phyloP scores from a whole-genome alignment of 169 alveolate species.

The Eimeria necatrix region DNA sequence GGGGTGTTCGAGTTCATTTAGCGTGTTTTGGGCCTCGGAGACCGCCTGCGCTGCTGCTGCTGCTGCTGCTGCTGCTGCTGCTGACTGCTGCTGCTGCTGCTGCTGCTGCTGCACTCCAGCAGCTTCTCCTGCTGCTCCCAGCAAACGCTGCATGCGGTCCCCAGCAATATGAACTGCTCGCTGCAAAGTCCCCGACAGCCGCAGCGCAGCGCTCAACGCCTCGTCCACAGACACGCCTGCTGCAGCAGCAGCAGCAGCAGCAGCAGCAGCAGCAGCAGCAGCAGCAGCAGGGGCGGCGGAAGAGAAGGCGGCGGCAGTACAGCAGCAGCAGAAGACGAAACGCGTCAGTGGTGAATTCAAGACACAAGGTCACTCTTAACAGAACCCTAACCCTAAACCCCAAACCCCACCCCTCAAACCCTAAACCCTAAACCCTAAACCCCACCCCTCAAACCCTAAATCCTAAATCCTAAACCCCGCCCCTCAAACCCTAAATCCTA shows the following conservation, averaged over 20 bases:
- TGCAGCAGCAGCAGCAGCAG: constrained; percentile 70
- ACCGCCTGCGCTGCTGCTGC: background rate
- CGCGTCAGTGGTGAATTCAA: too few species aligned
- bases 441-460: too few species aligned
- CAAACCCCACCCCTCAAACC: background rate
- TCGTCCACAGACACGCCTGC: constrained; percentile 58
- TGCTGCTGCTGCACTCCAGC: constrained; percentile 1
- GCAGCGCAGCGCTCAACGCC: background rate
- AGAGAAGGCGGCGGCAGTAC: too few species aligned
- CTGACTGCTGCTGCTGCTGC: background rate
- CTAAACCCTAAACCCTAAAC: too few species aligned
- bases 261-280: constrained; percentile 26
- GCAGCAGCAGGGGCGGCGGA: background rate
- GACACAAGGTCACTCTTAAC: background rate
- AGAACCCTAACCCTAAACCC: background rate
- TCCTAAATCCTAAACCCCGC: too few species aligned
- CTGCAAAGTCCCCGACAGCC: constrained; percentile 29
- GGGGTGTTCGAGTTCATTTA: background rate
- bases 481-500: too few species aligned
- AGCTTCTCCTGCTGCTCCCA: constrained; percentile 21
- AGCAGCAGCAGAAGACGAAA: too few species aligned
- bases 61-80: constrained; percentile 37
- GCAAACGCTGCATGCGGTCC: background rate
- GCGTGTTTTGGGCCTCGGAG: background rate
- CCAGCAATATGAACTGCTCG: background rate